phyloP scores from a whole-genome alignment of 345 rosid species.

The Aurinia saxatilis region DNA sequence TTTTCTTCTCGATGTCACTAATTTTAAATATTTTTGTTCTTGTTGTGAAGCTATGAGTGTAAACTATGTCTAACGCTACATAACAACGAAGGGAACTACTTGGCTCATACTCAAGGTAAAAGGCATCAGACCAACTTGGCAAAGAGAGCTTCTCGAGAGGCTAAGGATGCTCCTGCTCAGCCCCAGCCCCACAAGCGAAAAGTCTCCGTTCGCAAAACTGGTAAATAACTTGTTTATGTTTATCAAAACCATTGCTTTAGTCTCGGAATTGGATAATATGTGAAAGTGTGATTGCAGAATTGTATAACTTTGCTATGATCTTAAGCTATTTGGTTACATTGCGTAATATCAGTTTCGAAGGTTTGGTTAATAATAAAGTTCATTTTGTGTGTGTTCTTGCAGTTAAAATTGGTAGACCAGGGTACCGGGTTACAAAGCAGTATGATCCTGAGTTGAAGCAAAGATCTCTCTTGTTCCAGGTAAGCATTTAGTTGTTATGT shows the following conservation, averaged over 20 bases:
- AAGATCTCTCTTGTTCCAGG: constrained; percentile 95
- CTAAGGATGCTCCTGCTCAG: constrained; percentile 79
- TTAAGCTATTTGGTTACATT: not conserved
- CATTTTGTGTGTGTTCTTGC: constrained; percentile 19
- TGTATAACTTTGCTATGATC: not conserved
- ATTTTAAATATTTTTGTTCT: not conserved
- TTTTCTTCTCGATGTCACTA: not conserved
- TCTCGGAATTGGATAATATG: not conserved
- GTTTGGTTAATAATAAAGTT: not conserved
- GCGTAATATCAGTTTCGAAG: no score
- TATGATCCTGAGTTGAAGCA: constrained; percentile 89
- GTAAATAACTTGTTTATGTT: constrained; percentile 14
- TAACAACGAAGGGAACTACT: constrained; percentile 99
- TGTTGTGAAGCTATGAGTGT: constrained; percentile 74
- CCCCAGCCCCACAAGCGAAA: constrained; percentile 95
- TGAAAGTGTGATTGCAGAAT: not conserved
- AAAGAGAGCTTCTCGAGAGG: constrained; percentile 96
- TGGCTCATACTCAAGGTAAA: constrained; percentile 97
- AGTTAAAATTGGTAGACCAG: constrained; percentile 98
- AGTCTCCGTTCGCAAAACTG: constrained; percentile 73
- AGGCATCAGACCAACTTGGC: constrained; percentile 97
- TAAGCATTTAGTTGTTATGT: constrained; percentile 2
- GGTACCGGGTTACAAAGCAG: constrained; percentile 91
- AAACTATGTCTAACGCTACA: constrained; percentile 93
- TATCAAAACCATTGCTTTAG: not conserved